Percentiles rank a stretch among this genome's conserved stretches.
These are phyloP conservation scores for Amaranthus hypochondriacus DNA, from an alignment of 148 eudicot species.

Conservation along the genomic window DNA sequence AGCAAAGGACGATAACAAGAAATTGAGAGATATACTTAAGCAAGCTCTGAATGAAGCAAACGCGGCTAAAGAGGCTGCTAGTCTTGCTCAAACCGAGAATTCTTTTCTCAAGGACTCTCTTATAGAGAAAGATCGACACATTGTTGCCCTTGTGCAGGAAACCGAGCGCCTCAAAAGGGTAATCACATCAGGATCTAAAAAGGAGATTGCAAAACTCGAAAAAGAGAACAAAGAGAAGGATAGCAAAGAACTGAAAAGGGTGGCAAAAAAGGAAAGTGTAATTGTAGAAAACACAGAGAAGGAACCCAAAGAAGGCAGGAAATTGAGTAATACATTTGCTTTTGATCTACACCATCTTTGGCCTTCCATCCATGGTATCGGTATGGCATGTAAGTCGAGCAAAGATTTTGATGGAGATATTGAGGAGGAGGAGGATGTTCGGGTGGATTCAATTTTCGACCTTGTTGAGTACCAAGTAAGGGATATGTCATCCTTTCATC, in stretches of 20 bases:
- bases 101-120: constrained; percentile 52
- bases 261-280: constrained; percentile 27
- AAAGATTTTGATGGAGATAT: constrained; percentile 39
- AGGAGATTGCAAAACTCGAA: constrained; percentile 32
- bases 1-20: constrained; percentile 55
- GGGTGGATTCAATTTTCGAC: constrained; percentile 73
- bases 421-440: constrained; percentile 45
- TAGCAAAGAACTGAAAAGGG: constrained; percentile 24
- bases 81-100: constrained; percentile 62
- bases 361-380: constrained; percentile 26
- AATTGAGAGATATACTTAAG: constrained; percentile 73
- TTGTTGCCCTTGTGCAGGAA: constrained; percentile 52
- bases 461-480: constrained; percentile 33
- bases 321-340: constrained; percentile 29
- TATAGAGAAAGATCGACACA: constrained; percentile 55
- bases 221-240: constrained; percentile 11
- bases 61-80: constrained; percentile 85
- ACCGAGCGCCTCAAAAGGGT: constrained; percentile 43
- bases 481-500: constrained; percentile 9
- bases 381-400: constrained; percentile 21
- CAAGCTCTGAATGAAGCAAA: constrained; percentile 74
- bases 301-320: constrained; percentile 19
- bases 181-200: constrained; percentile 20
- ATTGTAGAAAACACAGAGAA: constrained; percentile 21
- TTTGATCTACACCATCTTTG: constrained; percentile 44